Percentiles rank a stretch among this genome's conserved stretches.
Evolutionary conservation across 2,329 filamentous ascomycete species (phyloP).

Genomic region (Zasmidium angulare): DNA sequence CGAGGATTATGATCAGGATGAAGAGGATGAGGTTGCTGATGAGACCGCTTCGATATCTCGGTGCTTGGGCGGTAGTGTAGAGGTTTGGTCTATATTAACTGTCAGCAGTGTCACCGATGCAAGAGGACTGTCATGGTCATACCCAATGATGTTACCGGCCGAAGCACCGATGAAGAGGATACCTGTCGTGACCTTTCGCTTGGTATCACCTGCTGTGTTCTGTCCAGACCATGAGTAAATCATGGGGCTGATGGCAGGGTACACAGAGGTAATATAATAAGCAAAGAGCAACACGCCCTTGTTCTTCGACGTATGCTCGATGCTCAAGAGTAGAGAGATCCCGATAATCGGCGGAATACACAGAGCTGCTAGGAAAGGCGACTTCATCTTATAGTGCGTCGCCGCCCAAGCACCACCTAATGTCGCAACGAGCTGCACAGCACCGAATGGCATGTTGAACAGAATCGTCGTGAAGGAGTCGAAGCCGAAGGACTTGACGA

Average conservation of each 20-base stretch:
- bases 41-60: conserved; percentile 59
- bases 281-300: conserved; percentile 55
- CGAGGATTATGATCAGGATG: conserved; percentile 56
- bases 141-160: conserved; percentile 64
- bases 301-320: conserved; percentile 48
- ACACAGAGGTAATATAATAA: conserved; percentile 61
- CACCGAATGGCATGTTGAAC: conserved; percentile 62
- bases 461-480: conserved; percentile 57
- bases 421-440: conserved; percentile 60
- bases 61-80: conserved; percentile 62
- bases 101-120: neutral
- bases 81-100: conserved; percentile 49
- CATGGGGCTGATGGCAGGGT: conserved; percentile 60
- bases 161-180: conserved; percentile 66
- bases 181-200: conserved; percentile 65
- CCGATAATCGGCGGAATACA: conserved; percentile 60
- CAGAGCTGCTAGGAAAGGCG: conserved; percentile 54
- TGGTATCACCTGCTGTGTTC: conserved; percentile 68
- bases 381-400: conserved; percentile 56
- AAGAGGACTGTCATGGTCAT: neutral
- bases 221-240: conserved; percentile 63
- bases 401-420: conserved; percentile 59
- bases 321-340: conserved; percentile 53
- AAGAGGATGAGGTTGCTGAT: conserved; percentile 63
- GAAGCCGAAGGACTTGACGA: conserved; percentile 60